Evolutionary conservation across 768 basidiomycete species (phyloP).

Genomic region (Coprinopsis sp.): DNA sequence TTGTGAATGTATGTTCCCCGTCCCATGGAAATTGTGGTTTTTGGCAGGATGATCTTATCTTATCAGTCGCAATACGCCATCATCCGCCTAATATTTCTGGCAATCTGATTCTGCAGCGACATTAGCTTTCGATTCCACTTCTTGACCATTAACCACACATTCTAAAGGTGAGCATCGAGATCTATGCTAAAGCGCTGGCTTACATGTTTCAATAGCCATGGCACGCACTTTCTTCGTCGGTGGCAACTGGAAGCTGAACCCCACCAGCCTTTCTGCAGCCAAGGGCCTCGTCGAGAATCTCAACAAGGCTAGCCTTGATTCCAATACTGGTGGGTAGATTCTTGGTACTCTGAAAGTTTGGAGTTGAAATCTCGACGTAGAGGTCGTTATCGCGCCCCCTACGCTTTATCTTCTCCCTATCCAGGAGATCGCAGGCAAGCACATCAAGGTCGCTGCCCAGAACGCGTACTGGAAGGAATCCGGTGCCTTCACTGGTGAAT

Average conservation of each 20-base stretch:
- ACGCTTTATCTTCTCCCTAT: conserved; percentile 81
- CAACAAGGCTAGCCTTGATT: conserved; percentile 77
- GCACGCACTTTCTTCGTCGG: conserved; percentile 90
- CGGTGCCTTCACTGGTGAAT: conserved; percentile 96
- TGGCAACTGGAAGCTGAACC: conserved; percentile 99
- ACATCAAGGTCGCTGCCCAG: conserved; percentile 82
- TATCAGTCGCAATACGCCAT: too few species aligned
- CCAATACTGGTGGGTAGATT: conserved; percentile 56
- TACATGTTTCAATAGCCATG: background rate
- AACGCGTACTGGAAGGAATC: conserved; percentile 81
- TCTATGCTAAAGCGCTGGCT: too few species aligned
- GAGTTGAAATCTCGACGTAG: conserved; percentile 34
- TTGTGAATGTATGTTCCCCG: too few species aligned
- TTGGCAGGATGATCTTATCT: too few species aligned
- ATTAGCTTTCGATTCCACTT: too few species aligned
- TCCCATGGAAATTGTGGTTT: too few species aligned
- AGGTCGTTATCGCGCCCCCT: conserved; percentile 93
- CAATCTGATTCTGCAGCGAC: too few species aligned
- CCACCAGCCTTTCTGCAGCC: conserved; percentile 59
- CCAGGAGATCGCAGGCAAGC: conserved; percentile 54
- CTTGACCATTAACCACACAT: too few species aligned
- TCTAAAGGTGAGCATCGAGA: too few species aligned
- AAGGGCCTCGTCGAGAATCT: conserved; percentile 60
- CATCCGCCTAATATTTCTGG: too few species aligned
- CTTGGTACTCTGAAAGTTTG: conserved; percentile 12